Evolutionary conservation across 2,329 filamentous ascomycete genomes (phyloP).

Genomic region (Ampelomyces quisqualis): DNA sequence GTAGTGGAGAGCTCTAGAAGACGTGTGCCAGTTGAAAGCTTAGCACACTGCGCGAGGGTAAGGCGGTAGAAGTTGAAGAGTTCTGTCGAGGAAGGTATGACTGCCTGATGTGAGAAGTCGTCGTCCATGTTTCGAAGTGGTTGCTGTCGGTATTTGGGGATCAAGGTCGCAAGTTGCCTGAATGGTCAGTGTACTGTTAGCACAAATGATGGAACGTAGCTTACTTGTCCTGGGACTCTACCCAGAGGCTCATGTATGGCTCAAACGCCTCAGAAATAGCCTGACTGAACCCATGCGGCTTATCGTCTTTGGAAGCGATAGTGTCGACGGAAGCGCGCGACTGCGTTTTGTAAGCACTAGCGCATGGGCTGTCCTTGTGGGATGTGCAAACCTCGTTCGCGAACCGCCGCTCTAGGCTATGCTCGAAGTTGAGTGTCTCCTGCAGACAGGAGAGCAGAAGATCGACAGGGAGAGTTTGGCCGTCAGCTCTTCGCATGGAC

Average conservation of each 20-base stretch:
- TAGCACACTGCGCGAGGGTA: slow-evolving; percentile 90
- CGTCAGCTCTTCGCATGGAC: slow-evolving; percentile 76
- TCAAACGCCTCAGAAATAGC: slow-evolving; percentile 96
- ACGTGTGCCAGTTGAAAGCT: slow-evolving; percentile 86
- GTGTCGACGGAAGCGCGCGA: slow-evolving; percentile 86
- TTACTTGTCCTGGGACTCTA: slow-evolving; percentile 85
- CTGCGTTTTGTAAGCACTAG: slow-evolving; percentile 40
- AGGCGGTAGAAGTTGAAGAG: slow-evolving; percentile 96
- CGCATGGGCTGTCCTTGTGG: neutral
- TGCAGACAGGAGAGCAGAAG: slow-evolving; percentile 85
- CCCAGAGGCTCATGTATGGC: slow-evolving; percentile 94
- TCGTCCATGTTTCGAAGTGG: slow-evolving; percentile 80
- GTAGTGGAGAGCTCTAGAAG: slow-evolving; percentile 81
- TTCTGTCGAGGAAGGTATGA: slow-evolving; percentile 92
- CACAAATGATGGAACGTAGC: too few species aligned
- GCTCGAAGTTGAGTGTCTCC: slow-evolving; percentile 96
- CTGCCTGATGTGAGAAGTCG: slow-evolving; percentile 85
- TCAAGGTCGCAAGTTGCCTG: slow-evolving; percentile 72
- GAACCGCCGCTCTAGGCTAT: slow-evolving; percentile 83
- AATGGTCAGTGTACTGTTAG: slow-evolving; percentile 20
- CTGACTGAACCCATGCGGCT: slow-evolving; percentile 76
- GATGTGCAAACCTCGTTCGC: slow-evolving; percentile 54
- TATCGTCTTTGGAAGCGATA: slow-evolving; percentile 74
- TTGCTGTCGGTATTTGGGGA: slow-evolving; percentile 84
- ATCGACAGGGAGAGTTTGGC: slow-evolving; percentile 83